Base-by-base conservation (phyloP, 768 basidiomycete genomes). In the Rhodotorula diobovata region DNA sequence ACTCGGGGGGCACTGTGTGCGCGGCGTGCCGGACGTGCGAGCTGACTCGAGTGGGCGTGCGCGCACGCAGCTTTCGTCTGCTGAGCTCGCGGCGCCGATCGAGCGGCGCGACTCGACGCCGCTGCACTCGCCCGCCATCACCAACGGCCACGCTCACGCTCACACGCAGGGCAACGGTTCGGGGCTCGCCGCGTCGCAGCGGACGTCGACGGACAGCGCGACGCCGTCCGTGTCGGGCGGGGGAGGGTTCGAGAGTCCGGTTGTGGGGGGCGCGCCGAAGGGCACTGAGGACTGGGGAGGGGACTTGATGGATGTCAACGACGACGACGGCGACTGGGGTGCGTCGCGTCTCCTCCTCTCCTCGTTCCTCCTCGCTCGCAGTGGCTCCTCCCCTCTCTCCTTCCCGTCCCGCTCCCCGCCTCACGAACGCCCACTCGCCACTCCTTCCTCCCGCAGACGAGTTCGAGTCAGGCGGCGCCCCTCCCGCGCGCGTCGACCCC, bases 261-360 rank as follows among this genome's bases (percentile, higher is more conserved):
- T 30, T 2, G 18, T 28, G 14, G 54, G 55, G 39, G 68, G 48
- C 0, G n/a, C 21, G 1, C 61, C 23, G 20, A 62, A 48, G 21
- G 68, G 78, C 39, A 72, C 72, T 18, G 85, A 81, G 48, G 87
- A 88, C 6, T 78, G 90, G 90, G 89, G 87, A 2, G 88, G 85
- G 15, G 90, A 97, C 80, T 80, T 97, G 67, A 95, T 97, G 79
- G 93, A 99, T 78, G 88, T 97, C 9, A 88, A 93, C 77, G 93
- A 90, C 0, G 94, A 98, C 76, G 86, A 88, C 35, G 94, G 88
- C 76, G 95, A 97, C 78, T 99, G 94, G 94, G 90, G 94, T 90
- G 79, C 78, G 88, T 84, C n/a, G n/a, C n/a, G n/a, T n/a, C n/a
- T n/a, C 64, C 20, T 54, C 32, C 28, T 55, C 37, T 2, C 18